phyloP scores from a whole-genome alignment of 306 rosid species.

The Begonia fuchsioides region DNA sequence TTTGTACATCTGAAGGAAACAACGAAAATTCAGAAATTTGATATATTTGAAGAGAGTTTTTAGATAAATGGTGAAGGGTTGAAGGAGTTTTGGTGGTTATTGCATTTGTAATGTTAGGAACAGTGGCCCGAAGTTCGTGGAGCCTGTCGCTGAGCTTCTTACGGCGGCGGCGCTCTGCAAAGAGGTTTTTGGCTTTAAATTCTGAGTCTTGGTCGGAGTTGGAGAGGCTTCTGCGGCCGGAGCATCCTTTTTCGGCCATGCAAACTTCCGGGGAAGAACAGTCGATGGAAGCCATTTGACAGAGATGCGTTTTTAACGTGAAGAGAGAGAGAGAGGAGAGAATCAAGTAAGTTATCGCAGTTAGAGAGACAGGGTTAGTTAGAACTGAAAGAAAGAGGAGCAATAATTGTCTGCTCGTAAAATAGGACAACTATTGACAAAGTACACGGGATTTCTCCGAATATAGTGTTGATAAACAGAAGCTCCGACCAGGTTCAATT shows the following conservation, averaged over 20 bases:
- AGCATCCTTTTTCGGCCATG: not conserved
- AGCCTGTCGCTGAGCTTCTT: conserved; percentile 47
- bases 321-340: no score
- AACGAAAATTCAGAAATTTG: not conserved
- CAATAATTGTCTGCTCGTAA: no score
- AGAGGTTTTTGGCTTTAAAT: conserved; percentile 17
- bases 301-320: no score
- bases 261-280: not conserved
- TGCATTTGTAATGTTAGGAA: conserved; percentile 60
- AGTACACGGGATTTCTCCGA: no score
- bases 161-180: conserved; percentile 52
- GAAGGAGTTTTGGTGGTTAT: conserved; percentile 6
- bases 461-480: no score
- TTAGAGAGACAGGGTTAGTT: no score
- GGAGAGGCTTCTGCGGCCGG: not conserved
- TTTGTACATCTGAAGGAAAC: conserved; percentile 48
- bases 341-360: no score
- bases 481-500: no score
- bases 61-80: not conserved
- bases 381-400: no score
- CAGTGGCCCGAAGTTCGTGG: conserved; percentile 39
- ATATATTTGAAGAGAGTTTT: not conserved
- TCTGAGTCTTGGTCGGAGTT: not conserved
- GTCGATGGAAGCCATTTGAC: not conserved
- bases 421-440: no score